A percentile compares a stretch with the other conserved stretches of the same genome.
Evolutionary conservation across 1,284 basidiomycete species (phyloP).

Genomic region (Puccinia polysora): DNA sequence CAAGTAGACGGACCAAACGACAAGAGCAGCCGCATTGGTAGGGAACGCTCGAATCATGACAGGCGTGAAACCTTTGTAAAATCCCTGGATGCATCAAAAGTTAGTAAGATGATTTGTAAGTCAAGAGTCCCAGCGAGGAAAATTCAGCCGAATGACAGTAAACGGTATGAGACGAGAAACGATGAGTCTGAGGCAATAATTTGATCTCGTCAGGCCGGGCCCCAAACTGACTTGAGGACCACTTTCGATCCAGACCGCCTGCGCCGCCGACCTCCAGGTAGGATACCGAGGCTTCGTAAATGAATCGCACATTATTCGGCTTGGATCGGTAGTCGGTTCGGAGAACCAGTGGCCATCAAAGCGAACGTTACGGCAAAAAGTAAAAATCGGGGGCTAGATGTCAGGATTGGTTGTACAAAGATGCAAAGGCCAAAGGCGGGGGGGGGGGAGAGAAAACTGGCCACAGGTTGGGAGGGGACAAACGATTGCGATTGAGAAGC

Average conservation of each 20-base stretch:
- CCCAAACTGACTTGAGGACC: slow-evolving; percentile 53
- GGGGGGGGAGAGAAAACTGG: background rate
- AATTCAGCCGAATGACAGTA: too few species aligned
- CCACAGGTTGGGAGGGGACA: background rate
- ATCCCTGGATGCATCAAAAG: slow-evolving; percentile 55
- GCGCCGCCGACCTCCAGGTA: slow-evolving; percentile 58
- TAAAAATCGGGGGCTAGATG: background rate
- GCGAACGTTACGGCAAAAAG: background rate
- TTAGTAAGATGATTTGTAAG: background rate
- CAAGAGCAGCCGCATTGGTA: slow-evolving; percentile 49
- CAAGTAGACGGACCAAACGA: slow-evolving; percentile 32
- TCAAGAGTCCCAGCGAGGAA: too few species aligned
- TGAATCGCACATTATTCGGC: slow-evolving; percentile 55
- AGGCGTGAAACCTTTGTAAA: slow-evolving; percentile 59
- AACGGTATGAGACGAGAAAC: background rate
- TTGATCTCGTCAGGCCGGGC: too few species aligned
- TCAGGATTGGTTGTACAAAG: background rate
- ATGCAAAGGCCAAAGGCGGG: background rate
- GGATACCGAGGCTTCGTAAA: slow-evolving; percentile 59
- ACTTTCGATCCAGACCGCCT: slow-evolving; percentile 58
- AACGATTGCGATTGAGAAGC: slow-evolving; percentile 45
- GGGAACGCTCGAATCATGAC: slow-evolving; percentile 67
- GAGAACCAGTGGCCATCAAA: slow-evolving; percentile 9
- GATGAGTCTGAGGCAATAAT: too few species aligned
- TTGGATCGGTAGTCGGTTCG: slow-evolving; percentile 35